Evolutionary conservation across 805 yeast genomes (phyloP), one percentile per base, ranked within the genome.

Genomic region (Candida saitoana): DNA sequence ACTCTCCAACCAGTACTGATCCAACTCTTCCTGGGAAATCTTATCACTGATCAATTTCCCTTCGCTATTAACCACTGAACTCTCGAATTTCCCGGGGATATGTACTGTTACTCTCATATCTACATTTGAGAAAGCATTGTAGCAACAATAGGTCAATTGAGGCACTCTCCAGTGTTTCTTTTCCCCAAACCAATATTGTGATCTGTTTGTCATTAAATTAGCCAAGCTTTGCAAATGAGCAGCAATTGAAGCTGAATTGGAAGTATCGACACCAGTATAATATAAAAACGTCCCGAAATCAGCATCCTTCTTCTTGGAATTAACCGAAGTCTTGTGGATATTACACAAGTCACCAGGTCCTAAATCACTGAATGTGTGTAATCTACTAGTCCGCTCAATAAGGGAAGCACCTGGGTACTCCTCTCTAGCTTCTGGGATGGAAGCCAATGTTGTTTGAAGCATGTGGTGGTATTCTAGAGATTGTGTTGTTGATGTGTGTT

Each of bases 121-220:
- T 34, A 78, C 74, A 54, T 69, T 76, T 24, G 82, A 73, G 55
- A 83, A 69, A 5, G 69, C 69, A 57, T 83, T 83, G 65, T 77
- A 83, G 9, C 81, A 65, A 37, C 87, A 81, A 54, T 81, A 82
- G 0, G 84, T 77, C 36, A 86, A 79, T 54, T 82, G 78, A n/a
- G 80, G 77, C 8, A 86, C 87, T 51, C 78, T 80, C 75, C 80
- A 85, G 45, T 73, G 73, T 53, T 77, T 84, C 48, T 71, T 74
- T 55, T 81, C 87, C 11, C 90, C 89, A 65, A 84, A 86, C 95
- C 95, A 86, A 35, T 76, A 66, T 58, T 86, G 95, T 24, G 76
- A 65, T 44, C 76, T 79, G 18, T 74, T 60, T 11, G 71, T 66
- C 22, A 86, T 79, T 29, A 81, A 67, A 41, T 77, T 84, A 25